Evolutionary conservation across 2,329 filamentous ascomycete species (phyloP).

Genomic region (Aspergillus sp.): DNA sequence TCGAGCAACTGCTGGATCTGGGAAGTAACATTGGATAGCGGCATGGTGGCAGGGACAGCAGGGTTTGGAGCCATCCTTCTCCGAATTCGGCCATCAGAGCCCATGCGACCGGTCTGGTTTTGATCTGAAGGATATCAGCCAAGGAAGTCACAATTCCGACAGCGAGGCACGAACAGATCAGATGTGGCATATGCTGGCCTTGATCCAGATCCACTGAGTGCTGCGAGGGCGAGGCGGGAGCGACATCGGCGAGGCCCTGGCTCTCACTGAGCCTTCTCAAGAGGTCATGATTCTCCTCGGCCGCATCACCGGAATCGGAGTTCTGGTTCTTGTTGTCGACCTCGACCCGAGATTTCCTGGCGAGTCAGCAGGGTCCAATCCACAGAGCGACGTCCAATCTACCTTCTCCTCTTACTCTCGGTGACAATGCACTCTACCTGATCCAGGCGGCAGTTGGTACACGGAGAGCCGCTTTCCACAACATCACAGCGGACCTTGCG

Average conservation of each 20-base stretch:
- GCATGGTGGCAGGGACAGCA: constrained; percentile 28
- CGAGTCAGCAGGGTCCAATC: not conserved
- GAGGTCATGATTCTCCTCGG: constrained; percentile 23
- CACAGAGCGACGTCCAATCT: constrained; percentile 13
- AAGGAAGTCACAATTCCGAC: not conserved
- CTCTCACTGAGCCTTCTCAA: constrained; percentile 20
- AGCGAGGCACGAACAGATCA: constrained; percentile 46
- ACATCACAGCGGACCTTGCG: constrained; percentile 93
- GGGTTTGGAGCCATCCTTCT: constrained; percentile 37
- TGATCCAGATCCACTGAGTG: constrained; percentile 39
- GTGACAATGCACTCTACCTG: constrained; percentile 51
- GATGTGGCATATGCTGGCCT: constrained; percentile 53
- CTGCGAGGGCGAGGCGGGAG: constrained; percentile 35
- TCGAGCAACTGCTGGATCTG: constrained; percentile 29
- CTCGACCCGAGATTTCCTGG: constrained; percentile 34
- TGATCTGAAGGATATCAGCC: constrained; percentile 17
- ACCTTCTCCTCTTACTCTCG: constrained; percentile 68
- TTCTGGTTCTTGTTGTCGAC: constrained; percentile 23
- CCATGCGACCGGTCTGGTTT: constrained; percentile 36
- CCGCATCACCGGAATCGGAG: constrained; percentile 25
- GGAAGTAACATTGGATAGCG: constrained; percentile 26
- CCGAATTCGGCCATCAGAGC: constrained; percentile 36
- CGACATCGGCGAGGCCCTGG: constrained; percentile 21
- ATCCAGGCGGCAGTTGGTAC: constrained; percentile 67
- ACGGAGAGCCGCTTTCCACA: constrained; percentile 73